These are phyloP conservation scores for Phytophthora pluvialis DNA, from an alignment of 352 stramenopile genomes.

Conservation along the genomic window DNA sequence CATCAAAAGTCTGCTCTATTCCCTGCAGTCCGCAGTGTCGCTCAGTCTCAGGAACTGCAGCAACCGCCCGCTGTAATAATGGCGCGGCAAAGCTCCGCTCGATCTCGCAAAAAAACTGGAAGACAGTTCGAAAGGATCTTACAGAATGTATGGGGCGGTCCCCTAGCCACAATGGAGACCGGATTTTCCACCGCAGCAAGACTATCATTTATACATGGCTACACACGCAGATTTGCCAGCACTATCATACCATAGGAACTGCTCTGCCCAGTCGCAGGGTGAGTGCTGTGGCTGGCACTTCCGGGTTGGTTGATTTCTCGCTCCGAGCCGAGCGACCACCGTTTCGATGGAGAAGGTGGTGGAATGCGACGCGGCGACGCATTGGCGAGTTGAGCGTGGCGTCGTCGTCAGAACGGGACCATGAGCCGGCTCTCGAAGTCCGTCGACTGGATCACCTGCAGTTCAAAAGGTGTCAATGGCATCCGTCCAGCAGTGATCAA, in stretches of 20 bases:
- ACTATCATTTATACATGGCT: too few relatives aligned
- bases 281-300: neutral
- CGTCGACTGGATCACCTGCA: constrained; percentile 59
- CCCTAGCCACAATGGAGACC: constrained; percentile 10
- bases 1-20: constrained; percentile 25
- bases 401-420: constrained; percentile 54
- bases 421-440: constrained; percentile 70
- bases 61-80: constrained; percentile 14
- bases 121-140: constrained; percentile 29
- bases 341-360: constrained; percentile 29
- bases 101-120: constrained; percentile 21
- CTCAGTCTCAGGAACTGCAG: constrained; percentile 15
- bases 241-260: too few relatives aligned
- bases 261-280: too few relatives aligned
- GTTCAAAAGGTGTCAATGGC: constrained; percentile 13
- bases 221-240: too few relatives aligned
- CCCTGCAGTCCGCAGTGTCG: neutral
- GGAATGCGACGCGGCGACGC: constrained; percentile 10
- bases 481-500: constrained; percentile 9
- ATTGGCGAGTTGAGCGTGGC: constrained; percentile 20
- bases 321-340: neutral
- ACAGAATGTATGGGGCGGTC: constrained; percentile 11
- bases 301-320: too few relatives aligned
- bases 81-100: constrained; percentile 5
- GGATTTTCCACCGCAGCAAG: constrained; percentile 26